phyloP scores from a whole-genome alignment of 495 filamentous ascomycete genomes.

The Aspergillus baeticus region DNA sequence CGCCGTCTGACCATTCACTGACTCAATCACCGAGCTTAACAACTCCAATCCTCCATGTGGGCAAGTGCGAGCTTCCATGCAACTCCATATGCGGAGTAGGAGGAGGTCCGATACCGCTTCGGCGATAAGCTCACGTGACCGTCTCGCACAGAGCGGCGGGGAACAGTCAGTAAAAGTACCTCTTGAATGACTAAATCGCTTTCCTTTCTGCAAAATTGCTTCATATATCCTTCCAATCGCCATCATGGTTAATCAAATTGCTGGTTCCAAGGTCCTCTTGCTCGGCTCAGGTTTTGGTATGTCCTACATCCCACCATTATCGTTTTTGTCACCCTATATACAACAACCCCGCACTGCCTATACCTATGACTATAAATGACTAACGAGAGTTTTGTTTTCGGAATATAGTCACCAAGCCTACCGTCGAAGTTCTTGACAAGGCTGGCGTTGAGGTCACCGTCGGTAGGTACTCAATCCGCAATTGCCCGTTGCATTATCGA shows the following conservation, averaged over 20 bases:
- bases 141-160: constrained; percentile 11
- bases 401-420: constrained; percentile 65
- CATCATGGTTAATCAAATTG: constrained; percentile 38
- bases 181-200: constrained; percentile 5
- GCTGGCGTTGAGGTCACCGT: constrained; percentile 78
- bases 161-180: background rate
- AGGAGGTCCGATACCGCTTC: constrained; percentile 19
- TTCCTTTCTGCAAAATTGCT: constrained; percentile 14
- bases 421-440: constrained; percentile 73
- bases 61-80: no score
- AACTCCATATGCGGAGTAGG: background rate
- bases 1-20: background rate
- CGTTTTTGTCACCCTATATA: constrained; percentile 3
- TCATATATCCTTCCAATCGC: constrained; percentile 16
- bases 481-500: background rate
- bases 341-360: constrained; percentile 32
- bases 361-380: constrained; percentile 15
- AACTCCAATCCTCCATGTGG: background rate
- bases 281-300: constrained; percentile 73
- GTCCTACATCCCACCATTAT: constrained; percentile 8
- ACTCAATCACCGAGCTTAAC: background rate
- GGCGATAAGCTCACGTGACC: constrained; percentile 19
- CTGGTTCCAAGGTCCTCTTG: constrained; percentile 63
- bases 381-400: constrained; percentile 6
- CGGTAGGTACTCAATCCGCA: constrained; percentile 51